Percentiles rank a stretch among this genome's conserved stretches.
phyloP scores from a whole-genome alignment of 2,329 filamentous ascomycete species.

The Didymellaceae sp. region DNA sequence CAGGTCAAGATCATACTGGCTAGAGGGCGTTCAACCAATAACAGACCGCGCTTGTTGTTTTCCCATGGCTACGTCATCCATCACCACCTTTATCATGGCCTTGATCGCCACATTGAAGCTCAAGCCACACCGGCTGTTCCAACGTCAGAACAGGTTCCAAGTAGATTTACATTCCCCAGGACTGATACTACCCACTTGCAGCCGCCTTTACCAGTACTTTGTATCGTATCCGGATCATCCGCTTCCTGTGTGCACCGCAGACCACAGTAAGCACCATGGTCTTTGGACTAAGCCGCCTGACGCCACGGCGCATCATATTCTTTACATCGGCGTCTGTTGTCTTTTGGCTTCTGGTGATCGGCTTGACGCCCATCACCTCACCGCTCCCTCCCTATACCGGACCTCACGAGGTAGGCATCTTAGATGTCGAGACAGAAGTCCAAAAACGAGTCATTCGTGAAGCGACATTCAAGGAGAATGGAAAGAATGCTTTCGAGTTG shows the following conservation, averaged over 20 bases:
- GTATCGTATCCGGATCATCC: background rate
- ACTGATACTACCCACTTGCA: background rate
- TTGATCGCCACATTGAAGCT: constrained; percentile 1
- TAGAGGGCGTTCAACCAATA: too few species aligned
- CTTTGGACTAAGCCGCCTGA: constrained; percentile 28
- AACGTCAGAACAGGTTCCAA: background rate
- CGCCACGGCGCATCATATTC: constrained; percentile 33
- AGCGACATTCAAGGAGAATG: constrained; percentile 48
- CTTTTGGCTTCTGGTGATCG: constrained; percentile 47
- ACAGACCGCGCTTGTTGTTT: constrained; percentile 2
- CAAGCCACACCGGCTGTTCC: constrained; percentile 20
- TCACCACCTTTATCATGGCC: constrained; percentile 5
- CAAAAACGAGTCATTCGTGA: constrained; percentile 44
- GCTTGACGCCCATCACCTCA: constrained; percentile 51
- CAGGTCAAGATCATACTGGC: too few species aligned
- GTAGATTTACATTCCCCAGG: background rate
- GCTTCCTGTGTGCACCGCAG: background rate
- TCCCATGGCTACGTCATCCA: constrained; percentile 25
- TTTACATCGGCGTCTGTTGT: constrained; percentile 38
- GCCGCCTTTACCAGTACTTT: background rate
- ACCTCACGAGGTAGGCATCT: constrained; percentile 51
- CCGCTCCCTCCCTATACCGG: constrained; percentile 53
- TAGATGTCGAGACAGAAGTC: constrained; percentile 53
- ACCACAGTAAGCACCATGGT: constrained; percentile 25
- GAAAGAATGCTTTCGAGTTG: constrained; percentile 53